Evolutionary conservation across 1,284 basidiomycete species (phyloP), one percentile per base, ranked within the genome.

Genomic region (Naganishia sp.): DNA sequence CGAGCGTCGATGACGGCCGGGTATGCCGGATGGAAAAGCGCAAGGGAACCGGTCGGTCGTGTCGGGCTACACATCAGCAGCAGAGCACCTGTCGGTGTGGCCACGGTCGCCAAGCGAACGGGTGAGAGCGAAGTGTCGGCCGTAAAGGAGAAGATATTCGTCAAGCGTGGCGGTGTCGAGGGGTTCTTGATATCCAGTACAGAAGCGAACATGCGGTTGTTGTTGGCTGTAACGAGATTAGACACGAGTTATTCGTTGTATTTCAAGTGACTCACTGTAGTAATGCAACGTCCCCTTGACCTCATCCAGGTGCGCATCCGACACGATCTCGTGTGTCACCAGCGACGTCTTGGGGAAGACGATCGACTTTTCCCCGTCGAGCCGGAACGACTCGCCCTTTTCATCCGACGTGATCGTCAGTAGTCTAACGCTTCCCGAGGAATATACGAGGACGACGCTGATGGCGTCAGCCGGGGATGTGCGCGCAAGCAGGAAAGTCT

Each of bases 11-110:
- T 58, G 21, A 69, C 68, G 32, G 68, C 64, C 0, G 68, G 68
- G 25, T 66, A 63, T 6, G 68, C 35, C 15, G 68, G 68, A 46
- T 69, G 58, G 45, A 69, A 69, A 17, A 69, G 54, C 45, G 66
- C 54, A 32, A 69, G 32, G 6, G 68, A 63, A 1, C 60, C n/a
- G 15, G 55, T 65, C 4, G 52, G 52, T 6, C 52, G 52, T 7
- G 31, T 35, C 11, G 64, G 23, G 3, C 47, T 55, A 41, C 65
- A 50, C 28, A 53, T 32, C 28, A 65, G 51, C 32, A 69, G 31
- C 3, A 66, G 57, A 25, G 60, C 47, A 47, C 68, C 68, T n/a
- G 65, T n/a, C 10, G 60, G 45, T 15, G 65, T 65, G 6, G 68
- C 60, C 6, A 69, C 43, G 13, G 65, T 57, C 2, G 68, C 49